phyloP scores from a whole-genome alignment of 2,329 filamentous ascomycete genomes.

The Leptographium radiaticola region DNA sequence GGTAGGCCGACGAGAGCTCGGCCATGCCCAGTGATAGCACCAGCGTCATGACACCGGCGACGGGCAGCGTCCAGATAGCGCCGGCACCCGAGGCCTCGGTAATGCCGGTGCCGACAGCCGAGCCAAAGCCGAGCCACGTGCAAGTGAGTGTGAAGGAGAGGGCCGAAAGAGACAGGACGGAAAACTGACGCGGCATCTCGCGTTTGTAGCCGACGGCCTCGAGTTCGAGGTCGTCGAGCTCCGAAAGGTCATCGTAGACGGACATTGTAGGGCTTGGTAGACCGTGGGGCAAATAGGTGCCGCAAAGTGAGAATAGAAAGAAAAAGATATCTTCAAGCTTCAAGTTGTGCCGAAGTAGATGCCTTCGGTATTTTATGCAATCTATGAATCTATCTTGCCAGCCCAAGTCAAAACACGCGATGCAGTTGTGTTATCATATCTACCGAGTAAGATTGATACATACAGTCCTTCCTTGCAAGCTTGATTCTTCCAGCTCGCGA shows the following conservation, averaged over 20 bases:
- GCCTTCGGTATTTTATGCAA: too few species aligned
- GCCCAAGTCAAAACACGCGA: too few species aligned
- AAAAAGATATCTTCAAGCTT: too few species aligned
- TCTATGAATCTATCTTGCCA: too few species aligned
- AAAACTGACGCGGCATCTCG: slow-evolving; percentile 20
- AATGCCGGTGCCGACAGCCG: slow-evolving; percentile 16
- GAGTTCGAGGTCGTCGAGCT: slow-evolving; percentile 17
- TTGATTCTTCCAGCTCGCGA: too few species aligned
- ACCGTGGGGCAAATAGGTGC: too few species aligned
- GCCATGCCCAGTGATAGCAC: slow-evolving; percentile 15
- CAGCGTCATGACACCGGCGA: slow-evolving; percentile 16
- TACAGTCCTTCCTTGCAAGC: too few species aligned
- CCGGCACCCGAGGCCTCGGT: slow-evolving; percentile 16
- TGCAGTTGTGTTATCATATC: too few species aligned
- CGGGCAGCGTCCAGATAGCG: slow-evolving; percentile 15
- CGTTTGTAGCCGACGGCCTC: slow-evolving; percentile 18
- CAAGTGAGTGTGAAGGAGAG: slow-evolving; percentile 19
- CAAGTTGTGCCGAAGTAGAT: too few species aligned
- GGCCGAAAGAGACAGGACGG: slow-evolving; percentile 14
- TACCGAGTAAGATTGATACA: too few species aligned
- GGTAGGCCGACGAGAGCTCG: slow-evolving; percentile 13
- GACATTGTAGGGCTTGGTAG: too few species aligned
- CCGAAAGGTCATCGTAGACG: background rate
- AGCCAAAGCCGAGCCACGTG: slow-evolving; percentile 19
- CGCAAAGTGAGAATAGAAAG: too few species aligned